Conservation (phyloP, 2,329 filamentous ascomycete genomes). For the Scedosporium dehoogii region DNA sequence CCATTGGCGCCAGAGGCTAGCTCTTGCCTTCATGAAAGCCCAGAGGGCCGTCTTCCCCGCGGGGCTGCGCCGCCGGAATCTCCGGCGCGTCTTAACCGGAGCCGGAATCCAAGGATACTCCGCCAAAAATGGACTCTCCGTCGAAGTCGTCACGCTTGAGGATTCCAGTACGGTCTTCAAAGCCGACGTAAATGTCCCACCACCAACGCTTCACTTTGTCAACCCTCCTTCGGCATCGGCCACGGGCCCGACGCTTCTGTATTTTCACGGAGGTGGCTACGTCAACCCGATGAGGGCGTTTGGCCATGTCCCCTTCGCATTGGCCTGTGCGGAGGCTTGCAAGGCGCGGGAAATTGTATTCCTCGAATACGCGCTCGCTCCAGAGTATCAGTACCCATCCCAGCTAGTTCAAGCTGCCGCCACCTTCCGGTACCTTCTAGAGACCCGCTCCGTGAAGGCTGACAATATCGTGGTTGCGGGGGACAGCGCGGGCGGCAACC, state of each 20-base stretch:
- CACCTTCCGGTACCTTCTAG: constrained; percentile 12
- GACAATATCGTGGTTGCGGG: constrained; percentile 13
- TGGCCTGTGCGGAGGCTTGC: constrained; percentile 8
- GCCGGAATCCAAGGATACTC: background rate
- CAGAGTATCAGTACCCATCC: constrained; percentile 13
- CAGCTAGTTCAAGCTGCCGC: constrained; percentile 14
- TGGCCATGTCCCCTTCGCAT: constrained; percentile 13
- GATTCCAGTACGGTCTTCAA: background rate
- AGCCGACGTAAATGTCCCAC: background rate
- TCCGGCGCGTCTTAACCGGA: background rate
- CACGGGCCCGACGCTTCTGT: constrained; percentile 10
- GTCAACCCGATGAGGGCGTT: constrained; percentile 10
- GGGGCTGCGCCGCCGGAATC: background rate
- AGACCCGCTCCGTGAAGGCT: constrained; percentile 3
- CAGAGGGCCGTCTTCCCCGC: background rate
- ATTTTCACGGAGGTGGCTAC: constrained; percentile 16
- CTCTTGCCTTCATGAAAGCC: constrained; percentile 3
- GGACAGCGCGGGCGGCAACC: constrained; percentile 15
- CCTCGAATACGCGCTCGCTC: constrained; percentile 15
- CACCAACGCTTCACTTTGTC: constrained; percentile 12
- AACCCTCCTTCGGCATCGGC: constrained; percentile 1
- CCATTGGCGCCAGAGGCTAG: constrained; percentile 9
- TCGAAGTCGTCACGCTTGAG: constrained; percentile 1
- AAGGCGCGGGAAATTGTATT: constrained; percentile 11
- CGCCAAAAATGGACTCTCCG: constrained; percentile 1